Evolutionary conservation across 805 yeast species (phyloP).

Genomic region (Ogataea corticis): DNA sequence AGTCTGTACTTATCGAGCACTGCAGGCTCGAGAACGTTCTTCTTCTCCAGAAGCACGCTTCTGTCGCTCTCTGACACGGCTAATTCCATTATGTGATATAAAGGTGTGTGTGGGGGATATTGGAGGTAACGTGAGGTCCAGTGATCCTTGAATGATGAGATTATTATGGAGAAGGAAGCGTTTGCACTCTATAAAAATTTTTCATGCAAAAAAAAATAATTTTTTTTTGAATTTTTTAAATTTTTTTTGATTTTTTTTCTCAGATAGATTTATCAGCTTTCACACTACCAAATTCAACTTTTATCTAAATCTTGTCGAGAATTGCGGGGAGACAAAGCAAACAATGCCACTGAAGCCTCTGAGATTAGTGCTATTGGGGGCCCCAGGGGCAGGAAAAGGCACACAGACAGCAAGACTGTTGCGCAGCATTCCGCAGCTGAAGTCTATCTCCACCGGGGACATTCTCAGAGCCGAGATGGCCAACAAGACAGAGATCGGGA

Average conservation of each 20-base stretch:
- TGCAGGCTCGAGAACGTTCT: conserved; percentile 60
- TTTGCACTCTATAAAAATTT: conserved; percentile 7
- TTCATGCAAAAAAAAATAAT: conserved; percentile 6
- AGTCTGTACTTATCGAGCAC: conserved; percentile 80
- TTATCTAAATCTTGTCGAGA: too few relatives aligned
- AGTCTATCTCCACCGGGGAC: conserved; percentile 82
- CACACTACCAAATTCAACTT: conserved; percentile 3
- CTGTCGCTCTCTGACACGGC: conserved; percentile 76
- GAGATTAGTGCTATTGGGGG: conserved; percentile 77
- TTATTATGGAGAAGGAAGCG: not conserved
- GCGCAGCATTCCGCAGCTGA: conserved; percentile 50
- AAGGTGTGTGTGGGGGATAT: not conserved
- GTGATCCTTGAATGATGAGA: not conserved
- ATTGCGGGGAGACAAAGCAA: too few relatives aligned
- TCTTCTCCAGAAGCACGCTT: conserved; percentile 67
- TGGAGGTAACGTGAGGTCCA: not conserved
- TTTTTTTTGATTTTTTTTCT: not conserved
- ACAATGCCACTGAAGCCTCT: conserved; percentile 40
- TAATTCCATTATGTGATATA: conserved; percentile 59
- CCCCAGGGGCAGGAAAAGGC: conserved; percentile 97
- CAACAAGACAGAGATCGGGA: conserved; percentile 53
- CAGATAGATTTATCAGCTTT: not conserved
- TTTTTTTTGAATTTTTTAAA: not conserved
- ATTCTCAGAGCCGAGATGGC: conserved; percentile 69
- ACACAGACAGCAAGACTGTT: conserved; percentile 74